Base-by-base conservation (phyloP, 441 rosid species). In the Syzygium syzygioides region DNA sequence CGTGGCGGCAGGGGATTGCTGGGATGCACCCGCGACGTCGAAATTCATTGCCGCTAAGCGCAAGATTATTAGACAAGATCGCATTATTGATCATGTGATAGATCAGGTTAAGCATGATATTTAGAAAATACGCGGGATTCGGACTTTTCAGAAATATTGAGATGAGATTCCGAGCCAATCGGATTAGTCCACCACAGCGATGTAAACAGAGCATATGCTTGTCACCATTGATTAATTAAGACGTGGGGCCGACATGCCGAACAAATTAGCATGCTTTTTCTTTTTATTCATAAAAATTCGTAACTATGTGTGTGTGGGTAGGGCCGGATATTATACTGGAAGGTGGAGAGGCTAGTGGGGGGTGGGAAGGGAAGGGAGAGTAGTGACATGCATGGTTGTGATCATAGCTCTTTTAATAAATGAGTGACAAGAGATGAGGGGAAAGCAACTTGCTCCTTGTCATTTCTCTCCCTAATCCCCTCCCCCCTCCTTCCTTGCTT, bases 401-500 rank as follows among this genome's bases (percentile, higher is more conserved):
- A 37, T 87, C 79, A 64, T 87, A 83, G 87, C 91, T 89, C 90
- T 87, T 90, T 54, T 92, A 91, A 88, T 93, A 87, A 93, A 91
- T 90, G 94, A 32, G 87, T 90, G 93, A 91, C 85, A 92, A 88
- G 91, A 90, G 90, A 90, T 60, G 79, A 83, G 45, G 26, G 26
- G 88, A 90, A 85, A 71, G 91, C 93, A 93, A 93, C 92, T 91
- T 92, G 93, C 66, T 60, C 90, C 76, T 87, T 88, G 93, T 93
- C 91, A 93, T 92, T 86, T 92, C 89, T 89, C 32, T 87, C 90
- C 88, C 90, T 84, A 55, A 41, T 76, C 90, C 52, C 30, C 55
- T 66, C 37, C 28, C 30, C 84, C 37, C 28, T 28, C 84, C 48
- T 34, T 53, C 60, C 41, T 41, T 25, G 54, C 57, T 48, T n/a